A percentile compares a stretch with the other conserved stretches of the same genome.
phyloP scores from a whole-genome alignment of 768 basidiomycete species.

The Tylopilus subfusipes region DNA sequence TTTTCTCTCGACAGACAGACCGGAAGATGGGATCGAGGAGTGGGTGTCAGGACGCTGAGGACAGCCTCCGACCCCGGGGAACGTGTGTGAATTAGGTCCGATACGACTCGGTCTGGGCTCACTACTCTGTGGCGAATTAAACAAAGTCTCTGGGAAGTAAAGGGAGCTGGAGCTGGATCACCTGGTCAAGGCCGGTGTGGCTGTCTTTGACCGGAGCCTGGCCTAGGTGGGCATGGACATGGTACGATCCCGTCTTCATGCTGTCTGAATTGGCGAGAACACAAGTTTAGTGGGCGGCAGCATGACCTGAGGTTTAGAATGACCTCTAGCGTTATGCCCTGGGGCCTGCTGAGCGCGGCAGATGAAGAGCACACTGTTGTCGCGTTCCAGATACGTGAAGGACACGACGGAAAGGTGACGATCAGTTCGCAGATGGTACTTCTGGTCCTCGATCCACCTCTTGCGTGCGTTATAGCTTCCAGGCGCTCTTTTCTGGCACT shows the following conservation, averaged over 20 bases:
- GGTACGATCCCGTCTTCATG: background rate
- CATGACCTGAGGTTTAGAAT: background rate
- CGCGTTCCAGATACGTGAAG: slow-evolving; percentile 2
- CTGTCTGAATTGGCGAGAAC: background rate
- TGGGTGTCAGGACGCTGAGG: background rate
- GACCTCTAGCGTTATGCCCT: slow-evolving; percentile 2
- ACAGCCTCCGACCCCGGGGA: background rate
- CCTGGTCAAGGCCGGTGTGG: slow-evolving; percentile 5
- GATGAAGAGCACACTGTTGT: slow-evolving; percentile 8
- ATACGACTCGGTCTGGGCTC: slow-evolving; percentile 5
- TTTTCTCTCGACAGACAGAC: background rate
- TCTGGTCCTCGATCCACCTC: slow-evolving; percentile 16
- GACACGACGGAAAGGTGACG: slow-evolving; percentile 12
- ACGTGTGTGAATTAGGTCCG: background rate
- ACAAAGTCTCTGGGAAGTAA: background rate
- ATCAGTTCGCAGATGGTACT: background rate
- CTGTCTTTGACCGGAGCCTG: background rate
- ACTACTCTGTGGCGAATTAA: slow-evolving; percentile 13
- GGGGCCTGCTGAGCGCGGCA: slow-evolving; percentile 3
- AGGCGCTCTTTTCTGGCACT: slow-evolving; percentile 13
- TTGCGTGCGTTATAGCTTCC: slow-evolving; percentile 5
- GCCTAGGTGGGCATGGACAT: background rate
- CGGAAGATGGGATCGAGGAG: background rate
- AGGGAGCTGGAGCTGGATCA: slow-evolving; percentile 3
- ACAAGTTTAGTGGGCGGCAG: background rate